Percentiles rank a stretch among this genome's conserved stretches.
These are phyloP conservation scores for Oryza officinalis DNA, from an alignment of 176 grass and related monocot species.

Conservation along the genomic window DNA sequence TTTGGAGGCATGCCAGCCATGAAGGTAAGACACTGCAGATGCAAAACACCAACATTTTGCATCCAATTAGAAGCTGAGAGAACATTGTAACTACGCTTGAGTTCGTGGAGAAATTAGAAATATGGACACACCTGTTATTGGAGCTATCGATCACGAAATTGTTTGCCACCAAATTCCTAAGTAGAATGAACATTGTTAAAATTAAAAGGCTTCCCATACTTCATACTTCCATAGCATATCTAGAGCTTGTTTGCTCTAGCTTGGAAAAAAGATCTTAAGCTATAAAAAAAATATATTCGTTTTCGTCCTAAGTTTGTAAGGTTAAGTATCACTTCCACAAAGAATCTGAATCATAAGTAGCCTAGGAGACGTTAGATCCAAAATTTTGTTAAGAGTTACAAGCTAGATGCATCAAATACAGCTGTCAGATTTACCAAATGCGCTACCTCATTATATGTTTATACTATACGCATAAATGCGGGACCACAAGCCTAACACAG, in stretches of 20 bases:
- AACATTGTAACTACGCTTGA: slow-evolving; percentile 1
- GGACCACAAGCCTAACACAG: no score
- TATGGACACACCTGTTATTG: slow-evolving; percentile 52
- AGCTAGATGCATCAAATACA: neutral
- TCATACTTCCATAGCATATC: neutral
- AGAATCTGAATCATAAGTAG: neutral
- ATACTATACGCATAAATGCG: no score
- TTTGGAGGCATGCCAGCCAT: slow-evolving; percentile 70
- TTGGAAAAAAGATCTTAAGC: neutral
- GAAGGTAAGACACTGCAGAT: slow-evolving; percentile 50
- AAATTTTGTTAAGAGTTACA: neutral
- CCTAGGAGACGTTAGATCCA: neutral
- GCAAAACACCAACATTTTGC: neutral
- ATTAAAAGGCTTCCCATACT: neutral
- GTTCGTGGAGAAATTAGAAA: neutral
- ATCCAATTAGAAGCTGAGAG: slow-evolving; percentile 1
- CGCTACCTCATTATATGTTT: neutral
- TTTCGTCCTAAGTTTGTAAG: neutral
- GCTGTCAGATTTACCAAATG: neutral
- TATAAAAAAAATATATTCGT: neutral
- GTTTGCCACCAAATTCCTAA: slow-evolving; percentile 83
- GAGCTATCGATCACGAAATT: slow-evolving; percentile 59
- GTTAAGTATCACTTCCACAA: neutral
- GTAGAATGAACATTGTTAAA: slow-evolving; percentile 7
- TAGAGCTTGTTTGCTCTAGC: neutral